These are phyloP conservation scores for Aspergillus taichungensis DNA, from an alignment of 495 filamentous ascomycete genomes.

Conservation along the genomic window DNA sequence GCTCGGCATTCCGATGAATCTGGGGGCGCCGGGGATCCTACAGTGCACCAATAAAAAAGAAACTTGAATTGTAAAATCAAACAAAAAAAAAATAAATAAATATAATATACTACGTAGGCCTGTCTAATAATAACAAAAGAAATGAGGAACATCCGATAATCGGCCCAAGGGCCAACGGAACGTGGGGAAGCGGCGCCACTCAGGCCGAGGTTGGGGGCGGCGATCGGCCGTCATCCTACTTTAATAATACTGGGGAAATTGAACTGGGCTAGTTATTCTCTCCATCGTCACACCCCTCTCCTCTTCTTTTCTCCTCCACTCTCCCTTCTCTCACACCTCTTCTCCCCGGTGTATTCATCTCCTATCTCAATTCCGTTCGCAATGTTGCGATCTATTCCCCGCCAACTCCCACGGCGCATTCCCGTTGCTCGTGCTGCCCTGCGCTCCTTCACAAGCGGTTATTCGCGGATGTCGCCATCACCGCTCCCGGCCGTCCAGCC, in stretches of 20 bases:
- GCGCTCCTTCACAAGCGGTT: constrained; percentile 36
- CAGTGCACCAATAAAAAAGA: too few species aligned
- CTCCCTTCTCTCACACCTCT: not conserved
- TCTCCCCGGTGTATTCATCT: not conserved
- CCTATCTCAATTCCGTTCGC: not conserved
- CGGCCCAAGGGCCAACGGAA: too few species aligned
- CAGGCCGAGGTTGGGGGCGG: not conserved
- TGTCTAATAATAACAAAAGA: too few species aligned
- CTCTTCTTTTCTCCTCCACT: not conserved
- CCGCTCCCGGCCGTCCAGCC: constrained; percentile 34
- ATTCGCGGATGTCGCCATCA: constrained; percentile 35
- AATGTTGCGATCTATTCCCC: constrained; percentile 32
- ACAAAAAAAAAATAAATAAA: too few species aligned
- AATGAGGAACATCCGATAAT: too few species aligned
- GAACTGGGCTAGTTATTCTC: not conserved
- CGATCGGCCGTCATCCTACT: not conserved
- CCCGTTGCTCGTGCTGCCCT: constrained; percentile 19
- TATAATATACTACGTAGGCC: too few species aligned
- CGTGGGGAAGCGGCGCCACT: too few species aligned
- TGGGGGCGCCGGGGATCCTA: too few species aligned
- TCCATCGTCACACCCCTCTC: not conserved
- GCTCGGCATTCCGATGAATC: too few species aligned
- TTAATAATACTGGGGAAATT: too few species aligned
- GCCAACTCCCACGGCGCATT: constrained; percentile 28
- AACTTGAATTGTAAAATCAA: too few species aligned